Conservation (phyloP, 2,329 filamentous ascomycete genomes). For the Helotiales sp. region DNA sequence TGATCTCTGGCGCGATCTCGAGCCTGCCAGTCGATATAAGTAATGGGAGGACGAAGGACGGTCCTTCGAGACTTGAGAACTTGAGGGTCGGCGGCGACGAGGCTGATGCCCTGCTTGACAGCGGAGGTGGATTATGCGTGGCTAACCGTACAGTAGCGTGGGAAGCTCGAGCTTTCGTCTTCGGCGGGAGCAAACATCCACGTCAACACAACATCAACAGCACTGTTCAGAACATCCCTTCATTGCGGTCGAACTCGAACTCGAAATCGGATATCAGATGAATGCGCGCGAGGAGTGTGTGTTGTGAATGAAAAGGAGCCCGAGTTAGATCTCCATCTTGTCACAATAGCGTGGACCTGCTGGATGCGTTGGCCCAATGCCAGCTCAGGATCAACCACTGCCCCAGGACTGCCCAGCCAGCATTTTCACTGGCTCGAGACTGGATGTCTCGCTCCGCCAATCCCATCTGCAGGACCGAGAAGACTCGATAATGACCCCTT, state of each 20-base stretch:
- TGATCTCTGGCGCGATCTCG: slow-evolving; percentile 25
- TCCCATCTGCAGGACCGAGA: slow-evolving; percentile 6
- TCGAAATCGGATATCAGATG: background rate
- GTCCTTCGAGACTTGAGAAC: background rate
- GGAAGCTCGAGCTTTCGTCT: no score
- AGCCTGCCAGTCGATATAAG: slow-evolving; percentile 24
- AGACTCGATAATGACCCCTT: slow-evolving; percentile 12
- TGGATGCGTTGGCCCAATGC: background rate
- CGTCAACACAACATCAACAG: background rate
- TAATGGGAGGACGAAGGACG: background rate
- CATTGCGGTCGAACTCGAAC: background rate
- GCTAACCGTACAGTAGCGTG: no score
- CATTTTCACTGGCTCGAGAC: background rate
- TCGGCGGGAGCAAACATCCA: no score
- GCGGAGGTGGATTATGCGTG: no score
- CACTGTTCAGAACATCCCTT: background rate
- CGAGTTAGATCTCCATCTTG: background rate
- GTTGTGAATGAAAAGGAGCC: background rate
- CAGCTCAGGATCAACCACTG: background rate
- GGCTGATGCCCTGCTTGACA: no score
- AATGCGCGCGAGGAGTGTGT: background rate
- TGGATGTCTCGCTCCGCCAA: background rate
- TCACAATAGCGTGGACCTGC: no score
- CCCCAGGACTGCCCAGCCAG: background rate
- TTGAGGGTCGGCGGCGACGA: background rate